Percentiles rank a stretch among this genome's conserved stretches.
Conservation (phyloP, 208 protist species). For the Crithidia thermophila region DNA sequence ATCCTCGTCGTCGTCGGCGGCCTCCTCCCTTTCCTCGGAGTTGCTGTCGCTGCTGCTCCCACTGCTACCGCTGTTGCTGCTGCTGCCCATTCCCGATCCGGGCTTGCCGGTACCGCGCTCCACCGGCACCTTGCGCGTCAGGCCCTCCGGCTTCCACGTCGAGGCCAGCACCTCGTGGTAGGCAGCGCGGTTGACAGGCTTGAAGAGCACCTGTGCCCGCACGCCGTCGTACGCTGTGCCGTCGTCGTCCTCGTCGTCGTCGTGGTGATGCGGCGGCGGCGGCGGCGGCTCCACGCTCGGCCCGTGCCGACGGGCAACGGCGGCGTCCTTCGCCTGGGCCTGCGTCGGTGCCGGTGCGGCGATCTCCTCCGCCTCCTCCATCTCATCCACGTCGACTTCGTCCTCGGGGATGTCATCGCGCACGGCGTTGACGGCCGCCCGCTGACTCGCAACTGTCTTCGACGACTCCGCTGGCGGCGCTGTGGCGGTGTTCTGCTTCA, state of each 20-base stretch:
- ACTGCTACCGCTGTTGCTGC: conserved; percentile 7
- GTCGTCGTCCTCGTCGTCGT: conserved; percentile 54
- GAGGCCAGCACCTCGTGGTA: conserved; percentile 68
- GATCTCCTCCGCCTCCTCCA: not conserved
- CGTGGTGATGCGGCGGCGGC: not conserved
- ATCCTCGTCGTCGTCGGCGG: conserved; percentile 32
- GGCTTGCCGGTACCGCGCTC: conserved; percentile 23
- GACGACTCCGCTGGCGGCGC: no score
- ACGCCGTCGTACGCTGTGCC: conserved; percentile 77
- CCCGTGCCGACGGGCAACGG: not conserved
- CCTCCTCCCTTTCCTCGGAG: conserved; percentile 32
- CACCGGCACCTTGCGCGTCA: conserved; percentile 36
- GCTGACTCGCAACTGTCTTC: not conserved
- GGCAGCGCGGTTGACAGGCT: conserved; percentile 57
- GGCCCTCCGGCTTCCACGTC: conserved; percentile 77
- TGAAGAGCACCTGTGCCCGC: conserved; percentile 76
- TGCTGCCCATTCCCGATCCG: not conserved
- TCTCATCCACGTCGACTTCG: not conserved
- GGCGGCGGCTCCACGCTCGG: not conserved
- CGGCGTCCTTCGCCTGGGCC: not conserved
- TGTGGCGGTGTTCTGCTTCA: not conserved
- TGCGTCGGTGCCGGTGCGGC: not conserved
- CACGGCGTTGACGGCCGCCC: not conserved
- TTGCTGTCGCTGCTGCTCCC: conserved; percentile 33
- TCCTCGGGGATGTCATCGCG: conserved; percentile 8